These are phyloP conservation scores for Stachybotrys echinatus DNA, from an alignment of 2,329 filamentous ascomycete genomes.

Conservation along the genomic window DNA sequence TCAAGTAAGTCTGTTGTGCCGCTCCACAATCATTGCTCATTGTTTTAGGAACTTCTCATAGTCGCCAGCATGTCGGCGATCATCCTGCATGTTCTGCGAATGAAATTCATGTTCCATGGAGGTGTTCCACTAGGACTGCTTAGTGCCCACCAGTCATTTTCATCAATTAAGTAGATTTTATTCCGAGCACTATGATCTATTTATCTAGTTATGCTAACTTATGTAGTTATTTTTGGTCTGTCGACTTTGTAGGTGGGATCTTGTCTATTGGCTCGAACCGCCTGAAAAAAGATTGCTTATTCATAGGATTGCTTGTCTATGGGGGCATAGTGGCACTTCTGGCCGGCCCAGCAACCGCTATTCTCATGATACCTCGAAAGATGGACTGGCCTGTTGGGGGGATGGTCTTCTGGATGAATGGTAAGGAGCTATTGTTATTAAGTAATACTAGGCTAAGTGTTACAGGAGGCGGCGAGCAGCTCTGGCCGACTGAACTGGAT, in stretches of 20 bases:
- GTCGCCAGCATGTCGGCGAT: constrained; percentile 4
- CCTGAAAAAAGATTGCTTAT: not conserved
- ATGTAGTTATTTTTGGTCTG: not conserved
- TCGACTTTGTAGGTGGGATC: not conserved
- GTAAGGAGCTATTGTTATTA: constrained; percentile 1
- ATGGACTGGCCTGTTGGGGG: constrained; percentile 6
- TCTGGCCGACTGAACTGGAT: not conserved
- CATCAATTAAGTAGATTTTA: not conserved
- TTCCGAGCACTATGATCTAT: not conserved
- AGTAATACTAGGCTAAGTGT: not conserved
- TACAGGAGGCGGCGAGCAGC: not conserved
- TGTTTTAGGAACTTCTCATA: constrained; percentile 5
- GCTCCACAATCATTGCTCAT: not conserved
- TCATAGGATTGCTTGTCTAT: constrained; percentile 3
- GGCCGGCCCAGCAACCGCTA: constrained; percentile 5
- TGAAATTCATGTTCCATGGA: constrained; percentile 4
- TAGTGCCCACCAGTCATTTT: constrained; percentile 3
- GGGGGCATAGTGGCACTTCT: constrained; percentile 5
- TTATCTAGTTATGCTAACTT: not conserved
- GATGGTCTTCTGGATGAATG: constrained; percentile 7
- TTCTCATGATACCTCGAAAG: constrained; percentile 8
- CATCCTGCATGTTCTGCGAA: constrained; percentile 5
- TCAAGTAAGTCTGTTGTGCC: constrained; percentile 1
- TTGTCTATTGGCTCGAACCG: not conserved
- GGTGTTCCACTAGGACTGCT: constrained; percentile 8